Percentiles rank a stretch among this genome's conserved stretches.
Conservation (phyloP, 805 yeast genomes). For the Candida ponderosae region DNA sequence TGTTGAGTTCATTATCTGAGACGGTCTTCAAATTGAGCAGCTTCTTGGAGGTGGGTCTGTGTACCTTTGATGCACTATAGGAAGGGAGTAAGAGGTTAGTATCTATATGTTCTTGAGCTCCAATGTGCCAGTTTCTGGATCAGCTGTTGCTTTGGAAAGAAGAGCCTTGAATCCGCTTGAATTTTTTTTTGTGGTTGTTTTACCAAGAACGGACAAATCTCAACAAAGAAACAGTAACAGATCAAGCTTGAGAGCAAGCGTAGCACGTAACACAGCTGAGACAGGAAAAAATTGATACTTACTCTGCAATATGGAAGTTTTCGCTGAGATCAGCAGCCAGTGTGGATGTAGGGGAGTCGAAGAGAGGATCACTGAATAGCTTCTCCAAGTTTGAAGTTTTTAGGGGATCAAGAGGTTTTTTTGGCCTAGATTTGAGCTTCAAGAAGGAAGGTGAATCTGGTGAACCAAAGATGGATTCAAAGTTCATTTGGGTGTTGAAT, state of each 20-base stretch:
- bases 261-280: not conserved
- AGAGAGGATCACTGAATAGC: constrained; percentile 26
- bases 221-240: not conserved
- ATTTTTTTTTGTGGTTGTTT: too few species aligned
- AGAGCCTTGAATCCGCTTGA: not conserved
- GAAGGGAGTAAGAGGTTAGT: too few species aligned
- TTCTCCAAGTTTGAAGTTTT: constrained; percentile 15
- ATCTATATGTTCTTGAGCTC: constrained; percentile 3
- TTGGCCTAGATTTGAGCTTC: constrained; percentile 9
- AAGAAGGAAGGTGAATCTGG: constrained; percentile 20
- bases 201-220: not conserved
- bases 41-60: not conserved
- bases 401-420: constrained; percentile 2
- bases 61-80: too few species aligned
- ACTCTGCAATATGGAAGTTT: constrained; percentile 27
- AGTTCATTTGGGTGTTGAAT: not conserved
- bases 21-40: not conserved
- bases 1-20: not conserved
- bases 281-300: constrained; percentile 4
- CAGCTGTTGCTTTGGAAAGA: not conserved
- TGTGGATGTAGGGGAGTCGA: constrained; percentile 32
- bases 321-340: constrained; percentile 29
- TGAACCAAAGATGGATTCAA: constrained; percentile 15
- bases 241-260: not conserved
- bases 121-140: constrained; percentile 12